Conservation (phyloP, 768 basidiomycete species). For the Porphyrellus cyaneotinctus region DNA sequence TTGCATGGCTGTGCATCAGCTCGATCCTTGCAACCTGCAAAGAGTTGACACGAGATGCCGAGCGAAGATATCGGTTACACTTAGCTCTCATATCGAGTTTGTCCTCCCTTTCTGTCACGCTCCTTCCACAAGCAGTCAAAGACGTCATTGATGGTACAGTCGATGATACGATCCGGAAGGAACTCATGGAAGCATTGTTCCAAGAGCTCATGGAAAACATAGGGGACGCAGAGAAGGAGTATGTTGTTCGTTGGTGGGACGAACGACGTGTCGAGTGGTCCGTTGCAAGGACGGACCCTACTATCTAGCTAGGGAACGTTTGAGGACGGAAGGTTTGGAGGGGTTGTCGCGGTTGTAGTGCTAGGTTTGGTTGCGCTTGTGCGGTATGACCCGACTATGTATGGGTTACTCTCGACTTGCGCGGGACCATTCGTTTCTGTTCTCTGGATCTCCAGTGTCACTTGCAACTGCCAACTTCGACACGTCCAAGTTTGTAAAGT, state of each 20-base stretch:
- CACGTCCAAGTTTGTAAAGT: no score
- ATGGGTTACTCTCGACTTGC: no score
- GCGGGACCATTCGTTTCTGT: no score
- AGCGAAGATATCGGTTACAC: conserved; percentile 50
- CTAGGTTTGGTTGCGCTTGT: not conserved
- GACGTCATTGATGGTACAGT: conserved; percentile 32
- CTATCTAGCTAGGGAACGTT: no score
- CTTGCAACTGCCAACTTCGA: no score
- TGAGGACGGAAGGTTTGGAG: not conserved
- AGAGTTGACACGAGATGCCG: conserved; percentile 15
- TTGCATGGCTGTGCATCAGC: conserved; percentile 70
- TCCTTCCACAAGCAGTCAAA: conserved; percentile 50
- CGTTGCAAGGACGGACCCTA: not conserved
- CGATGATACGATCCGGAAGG: conserved; percentile 31
- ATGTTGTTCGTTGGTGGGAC: conserved; percentile 72
- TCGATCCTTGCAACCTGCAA: conserved; percentile 48
- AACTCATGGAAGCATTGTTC: conserved; percentile 56
- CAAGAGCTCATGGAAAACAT: conserved; percentile 59
- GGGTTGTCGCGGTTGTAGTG: conserved; percentile 11
- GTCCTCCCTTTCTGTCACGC: conserved; percentile 52
- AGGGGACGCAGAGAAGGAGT: conserved; percentile 67
- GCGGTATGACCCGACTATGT: no score
- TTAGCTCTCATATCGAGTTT: conserved; percentile 63
- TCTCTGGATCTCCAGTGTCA: no score
- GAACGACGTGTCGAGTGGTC: conserved; percentile 34